Percentiles rank a stretch among this genome's conserved stretches.
Evolutionary conservation across 2,329 filamentous ascomycete species (phyloP).

Genomic region (Apiospora saccharicola): DNA sequence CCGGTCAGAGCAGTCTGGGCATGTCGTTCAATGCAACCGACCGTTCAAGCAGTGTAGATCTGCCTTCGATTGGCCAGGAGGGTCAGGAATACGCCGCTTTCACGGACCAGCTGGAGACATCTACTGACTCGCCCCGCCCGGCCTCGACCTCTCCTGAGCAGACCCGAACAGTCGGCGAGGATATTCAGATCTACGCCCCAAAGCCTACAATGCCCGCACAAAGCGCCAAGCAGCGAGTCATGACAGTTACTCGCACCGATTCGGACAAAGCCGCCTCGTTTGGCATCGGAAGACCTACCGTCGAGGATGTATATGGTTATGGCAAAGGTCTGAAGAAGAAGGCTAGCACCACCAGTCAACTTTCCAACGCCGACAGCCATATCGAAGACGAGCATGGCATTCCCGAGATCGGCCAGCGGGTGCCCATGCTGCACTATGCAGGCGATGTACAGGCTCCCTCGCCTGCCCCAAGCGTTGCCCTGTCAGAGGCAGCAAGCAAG

Average conservation of each 20-base stretch:
- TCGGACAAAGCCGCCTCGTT: conserved; percentile 86
- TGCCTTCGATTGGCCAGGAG: conserved; percentile 89
- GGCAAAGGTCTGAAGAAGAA: conserved; percentile 67
- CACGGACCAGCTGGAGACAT: conserved; percentile 54
- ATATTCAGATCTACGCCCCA: conserved; percentile 87
- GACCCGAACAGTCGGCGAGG: conserved; percentile 78
- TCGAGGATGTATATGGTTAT: conserved; percentile 58
- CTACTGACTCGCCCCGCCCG: conserved; percentile 47
- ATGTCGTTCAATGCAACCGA: conserved; percentile 43
- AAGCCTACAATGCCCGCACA: conserved; percentile 83
- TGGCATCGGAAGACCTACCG: conserved; percentile 75
- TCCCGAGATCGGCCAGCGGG: conserved; percentile 88
- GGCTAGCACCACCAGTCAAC: conserved; percentile 61
- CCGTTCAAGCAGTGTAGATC: conserved; percentile 77
- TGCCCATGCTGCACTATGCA: conserved; percentile 91
- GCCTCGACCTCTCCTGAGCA: conserved; percentile 66
- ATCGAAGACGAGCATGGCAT: conserved; percentile 84
- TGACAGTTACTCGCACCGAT: conserved; percentile 87
- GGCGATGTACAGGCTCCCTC: conserved; percentile 97
- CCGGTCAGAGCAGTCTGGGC: conserved; percentile 46
- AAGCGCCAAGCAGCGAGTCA: conserved; percentile 84
- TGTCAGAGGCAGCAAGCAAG: conserved; percentile 40
- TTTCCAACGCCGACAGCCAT: conserved; percentile 59
- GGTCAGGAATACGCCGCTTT: conserved; percentile 81
- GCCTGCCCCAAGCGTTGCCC: conserved; percentile 63